phyloP scores from a whole-genome alignment of 163 green algal species.

The Scenedesmus sp. region DNA sequence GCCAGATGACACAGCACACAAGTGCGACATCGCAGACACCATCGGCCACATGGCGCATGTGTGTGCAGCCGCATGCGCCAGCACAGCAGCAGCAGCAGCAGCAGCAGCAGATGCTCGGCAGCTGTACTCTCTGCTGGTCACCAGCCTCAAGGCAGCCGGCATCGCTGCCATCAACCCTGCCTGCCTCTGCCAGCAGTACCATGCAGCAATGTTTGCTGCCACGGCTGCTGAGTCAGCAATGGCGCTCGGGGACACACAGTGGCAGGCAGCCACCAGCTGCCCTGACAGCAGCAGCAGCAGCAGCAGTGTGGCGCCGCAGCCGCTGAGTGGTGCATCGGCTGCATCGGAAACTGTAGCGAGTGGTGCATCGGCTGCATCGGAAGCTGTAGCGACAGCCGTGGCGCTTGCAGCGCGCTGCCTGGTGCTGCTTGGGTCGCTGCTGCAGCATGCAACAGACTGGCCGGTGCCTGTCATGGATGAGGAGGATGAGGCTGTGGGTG shows the following conservation, averaged over 20 bases:
- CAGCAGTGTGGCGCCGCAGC: not conserved
- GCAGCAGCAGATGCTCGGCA: not conserved
- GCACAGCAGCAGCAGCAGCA: not conserved
- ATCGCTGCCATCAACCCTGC: not conserved
- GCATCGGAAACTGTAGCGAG: not conserved
- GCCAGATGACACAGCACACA: not conserved
- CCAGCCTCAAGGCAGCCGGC: not conserved
- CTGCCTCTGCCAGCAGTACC: constrained; percentile 1
- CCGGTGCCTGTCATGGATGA: not conserved
- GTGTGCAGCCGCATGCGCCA: not conserved
- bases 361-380: not conserved
- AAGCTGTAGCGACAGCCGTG: not conserved
- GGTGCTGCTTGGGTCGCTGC: not conserved
- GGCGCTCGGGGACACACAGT: not conserved
- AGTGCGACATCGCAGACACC: not conserved
- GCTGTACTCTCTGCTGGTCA: not conserved
- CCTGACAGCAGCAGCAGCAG: not conserved
- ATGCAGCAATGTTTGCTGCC: not conserved
- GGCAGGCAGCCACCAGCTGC: not conserved
- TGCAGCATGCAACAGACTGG: not conserved
- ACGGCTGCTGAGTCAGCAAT: not conserved
- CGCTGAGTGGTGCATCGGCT: not conserved
- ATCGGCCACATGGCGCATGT: not conserved
- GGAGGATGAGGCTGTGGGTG: not conserved
- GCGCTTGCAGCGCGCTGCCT: not conserved